Conservation (phyloP, 495 filamentous ascomycete genomes). For the Rhypophila decipiens region DNA sequence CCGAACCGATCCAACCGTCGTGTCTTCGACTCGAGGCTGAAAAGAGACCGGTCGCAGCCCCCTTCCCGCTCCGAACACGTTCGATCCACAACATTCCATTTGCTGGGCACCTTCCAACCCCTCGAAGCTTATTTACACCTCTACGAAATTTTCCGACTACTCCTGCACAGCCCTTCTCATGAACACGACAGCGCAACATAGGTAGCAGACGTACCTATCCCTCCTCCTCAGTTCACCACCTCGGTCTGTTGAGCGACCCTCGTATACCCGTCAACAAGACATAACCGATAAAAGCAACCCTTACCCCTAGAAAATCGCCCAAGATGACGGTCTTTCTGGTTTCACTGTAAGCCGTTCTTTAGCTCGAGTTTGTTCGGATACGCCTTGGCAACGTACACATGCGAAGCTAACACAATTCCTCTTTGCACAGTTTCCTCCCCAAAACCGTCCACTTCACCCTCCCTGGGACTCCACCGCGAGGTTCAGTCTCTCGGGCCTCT, state of each 20-base stretch:
- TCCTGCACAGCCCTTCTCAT: constrained; percentile 1
- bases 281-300: too few relatives aligned
- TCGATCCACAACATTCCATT: background rate
- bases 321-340: constrained; percentile 78
- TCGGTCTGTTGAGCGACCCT: too few relatives aligned
- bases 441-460: constrained; percentile 77
- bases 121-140: too few relatives aligned
- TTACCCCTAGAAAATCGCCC: constrained; percentile 15
- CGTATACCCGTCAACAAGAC: too few relatives aligned
- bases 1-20: too few relatives aligned
- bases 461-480: constrained; percentile 31
- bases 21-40: too few relatives aligned
- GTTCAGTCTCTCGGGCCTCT: constrained; percentile 19
- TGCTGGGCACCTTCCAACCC: background rate
- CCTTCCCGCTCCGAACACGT: too few relatives aligned
- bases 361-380: too few relatives aligned
- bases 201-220: constrained; percentile 3
- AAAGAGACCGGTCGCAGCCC: too few relatives aligned
- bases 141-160: too few relatives aligned
- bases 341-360: constrained; percentile 59
- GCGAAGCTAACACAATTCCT: too few relatives aligned
- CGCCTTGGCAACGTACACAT: too few relatives aligned
- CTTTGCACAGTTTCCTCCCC: constrained; percentile 65
- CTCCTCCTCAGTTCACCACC: background rate
- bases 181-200: constrained; percentile 5